Conservation (phyloP, 1,284 basidiomycete genomes). For the Cutaneotrichosporon sp. region DNA sequence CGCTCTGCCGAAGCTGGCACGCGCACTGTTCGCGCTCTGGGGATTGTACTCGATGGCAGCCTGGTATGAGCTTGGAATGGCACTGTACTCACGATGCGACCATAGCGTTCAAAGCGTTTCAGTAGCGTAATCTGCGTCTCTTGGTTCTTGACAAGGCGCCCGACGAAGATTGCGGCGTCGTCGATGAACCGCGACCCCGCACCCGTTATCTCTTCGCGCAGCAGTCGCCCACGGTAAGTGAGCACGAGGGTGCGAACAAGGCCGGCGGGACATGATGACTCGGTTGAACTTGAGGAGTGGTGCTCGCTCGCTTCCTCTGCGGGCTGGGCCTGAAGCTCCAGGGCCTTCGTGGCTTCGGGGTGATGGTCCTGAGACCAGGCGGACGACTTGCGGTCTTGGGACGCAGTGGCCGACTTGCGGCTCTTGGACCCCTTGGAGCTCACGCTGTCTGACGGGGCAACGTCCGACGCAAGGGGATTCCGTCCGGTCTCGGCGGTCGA, state of each 20-base stretch:
- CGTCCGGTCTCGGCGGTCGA: no score
- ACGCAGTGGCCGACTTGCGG: not conserved
- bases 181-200: constrained; percentile 31
- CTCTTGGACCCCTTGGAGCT: not conserved
- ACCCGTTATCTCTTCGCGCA: constrained; percentile 23
- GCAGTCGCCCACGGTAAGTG: constrained; percentile 34
- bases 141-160: constrained; percentile 31
- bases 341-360: no score
- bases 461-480: no score
- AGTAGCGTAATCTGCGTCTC: constrained; percentile 33
- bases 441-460: not conserved
- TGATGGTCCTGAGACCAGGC: no score
- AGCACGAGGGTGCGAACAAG: constrained; percentile 21
- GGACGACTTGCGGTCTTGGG: no score
- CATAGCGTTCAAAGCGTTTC: constrained; percentile 39
- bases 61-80: constrained; percentile 15
- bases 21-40: no score
- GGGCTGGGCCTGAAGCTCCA: no score
- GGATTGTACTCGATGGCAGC: constrained; percentile 36
- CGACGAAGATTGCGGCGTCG: constrained; percentile 34
- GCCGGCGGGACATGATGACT: constrained; percentile 10
- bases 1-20: constrained; percentile 29
- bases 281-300: not conserved
- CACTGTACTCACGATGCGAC: constrained; percentile 32
- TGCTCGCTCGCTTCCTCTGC: not conserved